A percentile compares a stretch with the other conserved stretches of the same genome.
Evolutionary conservation across 1,284 basidiomycete species (phyloP).

Genomic region (Apiotrichum domesticum): DNA sequence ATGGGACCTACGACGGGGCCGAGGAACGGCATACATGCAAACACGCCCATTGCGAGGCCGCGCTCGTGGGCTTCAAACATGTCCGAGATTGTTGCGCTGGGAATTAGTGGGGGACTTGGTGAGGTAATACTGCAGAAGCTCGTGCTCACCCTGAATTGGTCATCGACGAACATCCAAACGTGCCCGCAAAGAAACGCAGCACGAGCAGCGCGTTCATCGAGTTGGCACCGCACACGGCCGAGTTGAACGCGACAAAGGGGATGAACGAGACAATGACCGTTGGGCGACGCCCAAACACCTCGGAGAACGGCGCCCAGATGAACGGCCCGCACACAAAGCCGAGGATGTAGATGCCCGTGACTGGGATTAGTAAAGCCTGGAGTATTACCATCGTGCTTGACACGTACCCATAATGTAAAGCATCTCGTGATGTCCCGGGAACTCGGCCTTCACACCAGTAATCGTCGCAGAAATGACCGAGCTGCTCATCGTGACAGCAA

Average conservation of each 20-base stretch:
- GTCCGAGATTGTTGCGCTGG: slow-evolving; percentile 46
- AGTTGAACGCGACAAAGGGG: slow-evolving; percentile 46
- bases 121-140: no score
- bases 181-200: slow-evolving; percentile 48
- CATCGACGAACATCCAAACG: slow-evolving; percentile 45
- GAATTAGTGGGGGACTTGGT: not conserved
- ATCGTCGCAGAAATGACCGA: slow-evolving; percentile 23
- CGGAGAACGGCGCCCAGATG: slow-evolving; percentile 32
- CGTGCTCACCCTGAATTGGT: slow-evolving; percentile 40
- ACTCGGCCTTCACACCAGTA: slow-evolving; percentile 14
- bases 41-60: slow-evolving; percentile 48
- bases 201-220: slow-evolving; percentile 47
- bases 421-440: slow-evolving; percentile 16
- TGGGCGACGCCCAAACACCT: slow-evolving; percentile 36
- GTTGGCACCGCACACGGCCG: slow-evolving; percentile 43
- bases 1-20: slow-evolving; percentile 31
- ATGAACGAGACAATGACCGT: slow-evolving; percentile 45
- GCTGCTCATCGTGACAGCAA: slow-evolving; percentile 20
- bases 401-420: slow-evolving; percentile 17
- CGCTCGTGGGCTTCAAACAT: slow-evolving; percentile 44
- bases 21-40: slow-evolving; percentile 47
- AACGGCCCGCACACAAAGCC: slow-evolving; percentile 17
- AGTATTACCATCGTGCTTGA: no score
- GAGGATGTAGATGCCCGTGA: slow-evolving; percentile 14
- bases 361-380: slow-evolving; percentile 4